phyloP scores from a whole-genome alignment of 768 basidiomycete genomes.

The Boletus tylopilopsis region DNA sequence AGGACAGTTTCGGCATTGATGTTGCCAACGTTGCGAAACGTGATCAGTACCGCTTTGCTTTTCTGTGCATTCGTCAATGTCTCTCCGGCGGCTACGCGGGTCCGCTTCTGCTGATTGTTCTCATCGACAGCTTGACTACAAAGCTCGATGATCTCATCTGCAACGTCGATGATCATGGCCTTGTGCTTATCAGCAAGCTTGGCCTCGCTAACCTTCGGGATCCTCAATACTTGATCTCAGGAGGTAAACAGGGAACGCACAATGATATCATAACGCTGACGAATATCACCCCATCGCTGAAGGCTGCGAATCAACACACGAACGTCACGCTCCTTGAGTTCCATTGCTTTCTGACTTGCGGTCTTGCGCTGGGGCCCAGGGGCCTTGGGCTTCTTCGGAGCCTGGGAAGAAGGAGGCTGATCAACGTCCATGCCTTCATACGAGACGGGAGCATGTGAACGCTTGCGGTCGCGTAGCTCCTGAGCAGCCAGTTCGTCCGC shows the following conservation, averaged over 20 bases:
- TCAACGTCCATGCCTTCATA: slow-evolving; percentile 95
- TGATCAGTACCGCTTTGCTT: slow-evolving; percentile 94
- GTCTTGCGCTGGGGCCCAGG: slow-evolving; percentile 80
- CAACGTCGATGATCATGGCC: slow-evolving; percentile 83
- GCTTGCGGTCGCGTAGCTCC: slow-evolving; percentile 73
- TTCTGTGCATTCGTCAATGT: slow-evolving; percentile 90
- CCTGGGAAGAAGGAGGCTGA: slow-evolving; percentile 56
- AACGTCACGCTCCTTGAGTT: slow-evolving; percentile 95
- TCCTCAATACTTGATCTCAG: not conserved
- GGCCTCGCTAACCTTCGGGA: slow-evolving; percentile 72
- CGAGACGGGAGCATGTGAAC: slow-evolving; percentile 80
- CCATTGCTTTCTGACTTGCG: slow-evolving; percentile 91
- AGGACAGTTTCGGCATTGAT: slow-evolving; percentile 98
- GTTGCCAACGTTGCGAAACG: slow-evolving; percentile 82
- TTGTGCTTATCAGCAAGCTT: slow-evolving; percentile 94
- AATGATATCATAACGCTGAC: slow-evolving; percentile 90
- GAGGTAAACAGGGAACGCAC: slow-evolving; percentile 45
- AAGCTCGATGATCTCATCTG: slow-evolving; percentile 88
- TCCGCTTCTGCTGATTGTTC: slow-evolving; percentile 76
- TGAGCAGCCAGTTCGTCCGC: slow-evolving; percentile 67
- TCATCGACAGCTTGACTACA: slow-evolving; percentile 82
- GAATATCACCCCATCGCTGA: slow-evolving; percentile 97
- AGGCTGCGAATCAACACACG: slow-evolving; percentile 92
- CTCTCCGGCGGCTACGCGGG: slow-evolving; percentile 76
- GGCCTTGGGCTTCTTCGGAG: slow-evolving; percentile 70